A percentile compares a stretch with the other conserved stretches of the same genome.
These are phyloP conservation scores for Cystobasidium sp. DNA, from an alignment of 1,284 basidiomycete genomes.

Conservation along the genomic window DNA sequence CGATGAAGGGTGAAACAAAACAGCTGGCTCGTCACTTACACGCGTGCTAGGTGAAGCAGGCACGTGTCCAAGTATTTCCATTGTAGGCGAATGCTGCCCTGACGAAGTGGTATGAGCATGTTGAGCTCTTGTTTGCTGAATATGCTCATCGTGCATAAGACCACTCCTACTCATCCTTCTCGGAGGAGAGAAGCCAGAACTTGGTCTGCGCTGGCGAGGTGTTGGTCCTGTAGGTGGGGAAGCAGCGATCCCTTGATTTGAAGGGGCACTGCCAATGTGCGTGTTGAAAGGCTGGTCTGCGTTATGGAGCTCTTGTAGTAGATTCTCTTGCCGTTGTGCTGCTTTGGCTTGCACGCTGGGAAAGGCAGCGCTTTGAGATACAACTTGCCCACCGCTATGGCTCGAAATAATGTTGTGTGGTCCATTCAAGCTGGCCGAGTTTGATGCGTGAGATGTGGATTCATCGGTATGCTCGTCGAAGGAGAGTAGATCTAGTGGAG, in stretches of 20 bases:
- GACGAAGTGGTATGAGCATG: not conserved
- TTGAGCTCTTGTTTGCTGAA: not conserved
- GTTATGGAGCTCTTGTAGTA: slow-evolving; percentile 33
- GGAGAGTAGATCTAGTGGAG: slow-evolving; percentile 21
- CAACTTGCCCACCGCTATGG: not conserved
- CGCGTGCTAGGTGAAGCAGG: not conserved
- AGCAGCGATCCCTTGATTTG: not conserved
- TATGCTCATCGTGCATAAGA: slow-evolving; percentile 35
- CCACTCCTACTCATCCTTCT: slow-evolving; percentile 37
- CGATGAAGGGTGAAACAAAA: slow-evolving; percentile 36
- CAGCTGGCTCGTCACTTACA: slow-evolving; percentile 16
- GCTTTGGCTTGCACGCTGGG: slow-evolving; percentile 13
- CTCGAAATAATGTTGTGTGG: not conserved
- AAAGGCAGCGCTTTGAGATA: not conserved
- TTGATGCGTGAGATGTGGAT: not conserved
- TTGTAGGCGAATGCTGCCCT: not conserved
- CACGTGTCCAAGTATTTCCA: not conserved
- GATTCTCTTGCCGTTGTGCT: slow-evolving; percentile 23
- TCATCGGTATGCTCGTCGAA: slow-evolving; percentile 1
- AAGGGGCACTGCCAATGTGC: not conserved
- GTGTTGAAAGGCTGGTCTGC: slow-evolving; percentile 34
- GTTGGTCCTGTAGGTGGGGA: not conserved
- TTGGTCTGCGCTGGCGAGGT: slow-evolving; percentile 13
- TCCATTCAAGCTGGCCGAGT: not conserved
- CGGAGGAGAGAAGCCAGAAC: slow-evolving; percentile 31